Evolutionary conservation across 1,284 basidiomycete species (phyloP), one percentile per base, ranked within the genome.

Genomic region (Rugosomyces carneus): DNA sequence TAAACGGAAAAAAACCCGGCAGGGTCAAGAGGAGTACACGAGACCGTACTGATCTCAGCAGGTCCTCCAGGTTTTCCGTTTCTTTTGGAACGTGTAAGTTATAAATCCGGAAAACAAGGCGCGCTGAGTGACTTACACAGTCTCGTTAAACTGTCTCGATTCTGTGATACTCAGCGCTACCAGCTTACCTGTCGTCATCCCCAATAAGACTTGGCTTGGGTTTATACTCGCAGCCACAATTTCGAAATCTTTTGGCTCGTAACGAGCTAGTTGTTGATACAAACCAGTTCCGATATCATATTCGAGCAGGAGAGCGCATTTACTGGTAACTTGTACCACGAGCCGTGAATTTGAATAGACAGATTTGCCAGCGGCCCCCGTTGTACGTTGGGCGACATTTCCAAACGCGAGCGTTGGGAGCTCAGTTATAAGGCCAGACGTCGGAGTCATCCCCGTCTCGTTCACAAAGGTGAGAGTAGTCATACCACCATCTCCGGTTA

Each of bases 301-400:
- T 51, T 81, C 71, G 2, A 84, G 62, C 43, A 90, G 57, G 45
- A 63, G 58, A 3, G 84, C 73, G 1, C 72, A 76, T 4, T 63
- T 65, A 1, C 77, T 62, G 0, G 85, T 87, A 8, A 93, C 84
- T 60, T 94, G 92, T 0, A 89, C 73, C 0, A 86, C 69, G 6
- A 75, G 61, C 20, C 71, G 63, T 0, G 79, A 82, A 47, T 80
- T 69, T 2, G 58, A 54, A 47, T 86, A 86, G 3, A 55, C 58
- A 0, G 66, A 66, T 16, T 60, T 60, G 1, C 63, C 52, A 46
- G 59, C 46, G 34, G 57, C 50, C 13, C 49, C 57, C 51, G 53
- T 58, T 42, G 59, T 67, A 61, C 56, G 65, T 54, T 50, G 60
- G 3, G 68, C 60, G 27, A 88, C 64, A 53, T 88, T 81, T 1